Base-by-base conservation (phyloP, 805 yeast genomes). In the Yamadazyma scolyti region DNA sequence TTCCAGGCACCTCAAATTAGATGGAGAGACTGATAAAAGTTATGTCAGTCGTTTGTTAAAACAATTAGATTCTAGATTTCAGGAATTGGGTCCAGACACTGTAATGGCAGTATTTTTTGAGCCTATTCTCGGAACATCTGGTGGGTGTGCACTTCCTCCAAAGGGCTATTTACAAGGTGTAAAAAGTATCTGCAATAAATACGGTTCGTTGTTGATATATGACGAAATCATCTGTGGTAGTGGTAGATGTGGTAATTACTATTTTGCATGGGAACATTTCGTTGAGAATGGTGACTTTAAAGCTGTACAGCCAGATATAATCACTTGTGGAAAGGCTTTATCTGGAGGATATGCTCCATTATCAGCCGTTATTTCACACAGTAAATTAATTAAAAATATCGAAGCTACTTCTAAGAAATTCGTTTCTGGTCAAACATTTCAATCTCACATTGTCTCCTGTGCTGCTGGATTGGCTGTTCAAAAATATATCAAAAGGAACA, bases 391-490 rank as follows among this genome's bases (percentile, higher is more conserved):
- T 5, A 15, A 23, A 5, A 25, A 6, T 16, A 14, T 30, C n/a
- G 10, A 11, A 10, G 4, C 11, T 8, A 75, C 75, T 28, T 50
- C 68, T n/a, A 69, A 67, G 18, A 42, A 46, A 16, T 53, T 71
- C 33, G 41, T 54, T 31, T 73, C 73, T 32, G 73, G 68, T 31
- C 77, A 73, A 44, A 68, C 77, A n/a, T 71, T 66, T 52, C 73
- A 71, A 44, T 61, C 66, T 6, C 73, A 67, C 41, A 65, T 63
- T 15, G 64, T 71, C 52, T 65, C 66, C 50, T 66, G 73, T 45
- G 54, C 56, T 35, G 73, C 65, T 23, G 71, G 71, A 12, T 43
- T 66, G 28, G 68, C 70, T 9, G 71, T 69, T 24, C 75, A 69
- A 48, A 53, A 49, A 20, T 51, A 51, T 31, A 54, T 56, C 16